phyloP scores from a whole-genome alignment of 2,329 filamentous ascomycete genomes.

The Aspergillus fructus region DNA sequence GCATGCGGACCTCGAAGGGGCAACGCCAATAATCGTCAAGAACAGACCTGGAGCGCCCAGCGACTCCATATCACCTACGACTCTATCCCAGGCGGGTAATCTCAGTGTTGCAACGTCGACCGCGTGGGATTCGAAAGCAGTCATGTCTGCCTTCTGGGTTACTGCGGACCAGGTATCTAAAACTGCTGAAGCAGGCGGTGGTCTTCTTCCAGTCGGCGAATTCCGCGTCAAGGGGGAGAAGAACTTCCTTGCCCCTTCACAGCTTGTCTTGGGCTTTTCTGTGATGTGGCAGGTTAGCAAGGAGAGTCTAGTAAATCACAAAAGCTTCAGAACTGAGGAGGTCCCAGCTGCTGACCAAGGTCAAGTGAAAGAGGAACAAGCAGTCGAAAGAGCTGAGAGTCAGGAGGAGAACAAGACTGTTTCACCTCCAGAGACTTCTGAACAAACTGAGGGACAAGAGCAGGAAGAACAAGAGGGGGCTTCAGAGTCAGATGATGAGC shows the following conservation, averaged over 20 bases:
- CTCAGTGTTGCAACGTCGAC: conserved; percentile 80
- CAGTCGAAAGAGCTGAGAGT: conserved; percentile 29
- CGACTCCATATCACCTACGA: conserved; percentile 86
- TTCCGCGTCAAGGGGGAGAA: conserved; percentile 85
- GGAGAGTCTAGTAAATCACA: conserved; percentile 77
- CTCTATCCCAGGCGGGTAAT: conserved; percentile 83
- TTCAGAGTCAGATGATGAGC: conserved; percentile 22
- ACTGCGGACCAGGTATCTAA: conserved; percentile 88
- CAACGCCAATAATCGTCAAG: conserved; percentile 83
- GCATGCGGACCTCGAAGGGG: conserved; percentile 83
- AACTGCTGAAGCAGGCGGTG: conserved; percentile 74
- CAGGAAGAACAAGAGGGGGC: conserved; percentile 10
- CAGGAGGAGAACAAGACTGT: conserved; percentile 23
- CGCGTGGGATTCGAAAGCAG: conserved; percentile 95
- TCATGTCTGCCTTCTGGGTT: conserved; percentile 97
- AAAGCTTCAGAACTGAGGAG: conserved; percentile 66
- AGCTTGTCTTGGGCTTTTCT: conserved; percentile 82
- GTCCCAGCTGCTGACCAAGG: conserved; percentile 20
- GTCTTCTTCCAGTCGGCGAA: conserved; percentile 73
- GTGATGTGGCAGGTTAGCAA: conserved; percentile 87
- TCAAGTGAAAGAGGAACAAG: conserved; percentile 26
- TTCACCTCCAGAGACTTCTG: conserved; percentile 15
- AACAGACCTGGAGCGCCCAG: conserved; percentile 76
- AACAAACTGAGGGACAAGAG: conserved; percentile 16
- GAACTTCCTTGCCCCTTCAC: conserved; percentile 84